Evolutionary conservation across 257 asterid species (phyloP), one percentile per base, ranked within the genome.

Genomic region (Scutellaria galericulata): DNA sequence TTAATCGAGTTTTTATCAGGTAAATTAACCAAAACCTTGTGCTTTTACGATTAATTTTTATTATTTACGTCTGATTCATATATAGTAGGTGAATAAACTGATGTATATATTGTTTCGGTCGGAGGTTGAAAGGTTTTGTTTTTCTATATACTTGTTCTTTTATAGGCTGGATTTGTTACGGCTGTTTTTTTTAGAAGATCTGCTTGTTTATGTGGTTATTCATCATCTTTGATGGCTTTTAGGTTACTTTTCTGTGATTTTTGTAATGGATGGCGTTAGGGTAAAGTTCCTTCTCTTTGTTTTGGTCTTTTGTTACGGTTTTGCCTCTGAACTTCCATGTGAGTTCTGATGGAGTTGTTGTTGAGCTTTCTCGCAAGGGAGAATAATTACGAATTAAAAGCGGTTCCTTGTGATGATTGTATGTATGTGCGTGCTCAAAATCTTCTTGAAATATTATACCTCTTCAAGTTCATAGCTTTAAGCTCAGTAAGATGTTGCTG

Each of bases 1-100:
- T 7, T 6, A 42, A 39, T 47, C 80, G 2, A 65, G 45, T 14
- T 68, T 46, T 44, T 24, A 51, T 72, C 80, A 75, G 82, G 85
- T 83, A 69, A 65, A 45, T 27, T 58, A 7, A 9, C 50, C 61
- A 1, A 5, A 24, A n/a, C 56, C 47, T 46, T 46, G 50, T 42
- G 39, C 41, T 68, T 9, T 40, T 15, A 7, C 4, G 12, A 18
- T n/a, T 7, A 12, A 1, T 58, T 24, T 70, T 14, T 58, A 2
- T 10, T 24, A 3, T 57, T 3, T 71, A 5, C 58, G 69, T 67
- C 7, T 14, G 70, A 58, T 68, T 35, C 20, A 6, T 41, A 54
- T 66, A 40, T 39, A 4, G 75, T 70, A 4, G 47, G 39, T 71
- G 54, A 58, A 55, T 66, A 2, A 40, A 12, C 41, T 0, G 57